Percentiles rank a stretch among this genome's conserved stretches.
These are phyloP conservation scores for Pythium phragmiticola DNA, from an alignment of 352 stramenopile species.

Conservation along the genomic window DNA sequence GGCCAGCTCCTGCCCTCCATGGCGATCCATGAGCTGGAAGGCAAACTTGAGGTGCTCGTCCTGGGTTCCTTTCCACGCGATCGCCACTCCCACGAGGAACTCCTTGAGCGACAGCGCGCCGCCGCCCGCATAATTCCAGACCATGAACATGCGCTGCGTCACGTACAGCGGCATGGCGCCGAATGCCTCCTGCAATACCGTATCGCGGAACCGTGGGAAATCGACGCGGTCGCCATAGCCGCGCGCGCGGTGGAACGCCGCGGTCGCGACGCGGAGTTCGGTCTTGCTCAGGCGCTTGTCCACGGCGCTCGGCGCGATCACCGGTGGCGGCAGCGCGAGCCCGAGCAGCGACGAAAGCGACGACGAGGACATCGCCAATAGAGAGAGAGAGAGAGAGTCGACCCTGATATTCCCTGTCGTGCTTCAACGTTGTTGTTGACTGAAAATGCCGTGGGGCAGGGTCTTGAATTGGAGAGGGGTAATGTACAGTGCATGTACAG, in stretches of 20 bases:
- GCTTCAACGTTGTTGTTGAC: constrained; percentile 1
- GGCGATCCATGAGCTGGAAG: constrained; percentile 39
- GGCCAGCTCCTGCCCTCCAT: constrained; percentile 18
- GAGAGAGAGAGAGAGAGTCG: neutral
- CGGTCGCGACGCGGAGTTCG: constrained; percentile 28
- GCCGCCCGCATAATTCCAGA: constrained; percentile 32
- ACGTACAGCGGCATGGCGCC: constrained; percentile 32
- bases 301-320: constrained; percentile 27
- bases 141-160: constrained; percentile 34
- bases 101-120: constrained; percentile 33
- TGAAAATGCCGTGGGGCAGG: neutral
- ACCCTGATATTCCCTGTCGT: neutral
- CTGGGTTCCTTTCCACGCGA: constrained; percentile 33
- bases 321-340: constrained; percentile 20
- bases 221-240: constrained; percentile 33
- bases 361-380: constrained; percentile 3
- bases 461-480: neutral
- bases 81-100: constrained; percentile 37
- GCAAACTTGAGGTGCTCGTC: constrained; percentile 47
- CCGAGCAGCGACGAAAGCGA: constrained; percentile 27
- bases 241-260: constrained; percentile 43
- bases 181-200: constrained; percentile 39
- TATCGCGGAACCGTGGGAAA: constrained; percentile 37
- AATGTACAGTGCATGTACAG: neutral
- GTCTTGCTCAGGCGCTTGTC: constrained; percentile 28